Evolutionary conservation across 2,329 filamentous ascomycete genomes (phyloP).

Genomic region (Thelonectria discophora): DNA sequence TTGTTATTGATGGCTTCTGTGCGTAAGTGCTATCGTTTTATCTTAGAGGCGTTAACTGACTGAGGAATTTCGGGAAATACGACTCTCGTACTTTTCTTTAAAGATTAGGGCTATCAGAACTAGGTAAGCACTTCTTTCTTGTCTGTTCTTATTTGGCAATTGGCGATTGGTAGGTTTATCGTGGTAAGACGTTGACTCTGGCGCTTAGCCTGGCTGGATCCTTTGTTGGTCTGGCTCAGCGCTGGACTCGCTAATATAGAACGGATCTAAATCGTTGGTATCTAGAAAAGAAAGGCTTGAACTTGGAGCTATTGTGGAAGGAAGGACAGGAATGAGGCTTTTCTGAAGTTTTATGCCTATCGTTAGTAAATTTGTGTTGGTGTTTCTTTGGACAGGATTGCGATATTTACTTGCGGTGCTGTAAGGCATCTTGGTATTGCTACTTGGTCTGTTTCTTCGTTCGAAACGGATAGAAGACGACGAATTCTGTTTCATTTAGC

Average conservation of each 20-base stretch:
- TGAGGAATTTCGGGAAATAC: constrained; percentile 42
- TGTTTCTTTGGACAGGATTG: too few relatives aligned
- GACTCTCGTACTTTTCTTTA: constrained; percentile 46
- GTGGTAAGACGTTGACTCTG: constrained; percentile 47
- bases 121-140: constrained; percentile 41
- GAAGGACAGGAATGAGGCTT: constrained; percentile 38
- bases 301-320: constrained; percentile 28
- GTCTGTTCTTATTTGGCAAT: background rate
- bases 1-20: constrained; percentile 45
- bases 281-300: constrained; percentile 35
- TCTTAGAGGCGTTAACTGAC: background rate
- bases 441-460: background rate
- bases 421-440: too few relatives aligned
- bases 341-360: constrained; percentile 43
- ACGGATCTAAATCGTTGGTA: constrained; percentile 48
- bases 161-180: constrained; percentile 31
- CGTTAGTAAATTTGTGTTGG: background rate
- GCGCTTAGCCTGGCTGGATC: constrained; percentile 48
- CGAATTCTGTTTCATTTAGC: background rate
- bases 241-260: constrained; percentile 51
- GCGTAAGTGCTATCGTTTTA: constrained; percentile 19
- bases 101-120: constrained; percentile 45
- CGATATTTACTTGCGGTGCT: too few relatives aligned
- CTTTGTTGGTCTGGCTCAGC: constrained; percentile 45
- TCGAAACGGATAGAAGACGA: background rate